Conservation (phyloP, 164 flowering plant genomes). For the Stephania yunnanensis region DNA sequence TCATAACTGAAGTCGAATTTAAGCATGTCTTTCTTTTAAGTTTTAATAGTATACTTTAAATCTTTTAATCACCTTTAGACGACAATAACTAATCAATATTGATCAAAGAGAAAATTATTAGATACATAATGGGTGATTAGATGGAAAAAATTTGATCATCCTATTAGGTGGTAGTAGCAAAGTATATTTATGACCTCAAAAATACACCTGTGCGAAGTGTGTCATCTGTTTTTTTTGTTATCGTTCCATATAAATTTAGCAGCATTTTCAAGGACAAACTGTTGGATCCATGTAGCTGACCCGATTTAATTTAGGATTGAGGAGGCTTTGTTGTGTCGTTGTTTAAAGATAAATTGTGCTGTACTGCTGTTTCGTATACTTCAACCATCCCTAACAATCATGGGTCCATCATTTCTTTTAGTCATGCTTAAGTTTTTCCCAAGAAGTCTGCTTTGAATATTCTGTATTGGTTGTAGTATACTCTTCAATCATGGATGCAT, state of each 20-base stretch:
- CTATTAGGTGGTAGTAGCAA: neutral
- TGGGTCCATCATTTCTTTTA: neutral
- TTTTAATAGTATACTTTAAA: too few relatives aligned
- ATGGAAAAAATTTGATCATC: too few relatives aligned
- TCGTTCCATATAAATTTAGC: neutral
- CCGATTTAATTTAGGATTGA: neutral
- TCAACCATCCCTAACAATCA: neutral
- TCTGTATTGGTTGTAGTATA: neutral
- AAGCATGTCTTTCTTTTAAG: neutral
- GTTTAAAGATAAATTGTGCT: neutral
- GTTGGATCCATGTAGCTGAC: neutral
- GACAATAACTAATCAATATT: neutral
- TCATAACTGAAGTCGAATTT: neutral
- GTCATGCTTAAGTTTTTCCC: neutral
- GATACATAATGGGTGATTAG: too few relatives aligned
- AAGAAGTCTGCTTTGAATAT: neutral
- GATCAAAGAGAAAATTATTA: too few relatives aligned
- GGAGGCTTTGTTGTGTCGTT: neutral
- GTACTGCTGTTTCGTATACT: neutral
- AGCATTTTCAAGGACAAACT: neutral
- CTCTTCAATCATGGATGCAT: neutral
- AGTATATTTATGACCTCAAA: too few relatives aligned
- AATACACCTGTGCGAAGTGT: too few relatives aligned
- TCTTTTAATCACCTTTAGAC: neutral
- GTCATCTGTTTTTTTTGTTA: too few relatives aligned